These are phyloP conservation scores for Metschnikowia orientalis DNA, from an alignment of 805 yeast genomes.

Conservation along the genomic window DNA sequence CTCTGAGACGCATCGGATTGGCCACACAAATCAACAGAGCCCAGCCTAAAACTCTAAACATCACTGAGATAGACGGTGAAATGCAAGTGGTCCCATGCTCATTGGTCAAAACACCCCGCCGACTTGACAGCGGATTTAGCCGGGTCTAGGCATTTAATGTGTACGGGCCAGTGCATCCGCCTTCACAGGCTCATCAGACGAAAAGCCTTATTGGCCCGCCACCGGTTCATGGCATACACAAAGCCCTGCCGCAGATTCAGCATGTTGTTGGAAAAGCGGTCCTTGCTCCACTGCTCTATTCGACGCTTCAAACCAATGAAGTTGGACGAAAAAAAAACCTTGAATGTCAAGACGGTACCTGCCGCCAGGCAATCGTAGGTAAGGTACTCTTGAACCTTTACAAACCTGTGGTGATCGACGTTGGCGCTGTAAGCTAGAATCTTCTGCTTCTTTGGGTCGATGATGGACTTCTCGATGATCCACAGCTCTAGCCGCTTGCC, in stretches of 20 bases:
- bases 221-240: slow-evolving; percentile 64
- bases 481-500: slow-evolving; percentile 64
- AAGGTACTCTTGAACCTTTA: slow-evolving; percentile 75
- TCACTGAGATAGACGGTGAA: not conserved
- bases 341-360: slow-evolving; percentile 47
- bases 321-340: slow-evolving; percentile 69
- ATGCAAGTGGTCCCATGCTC: too few species aligned
- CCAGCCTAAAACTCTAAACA: not conserved
- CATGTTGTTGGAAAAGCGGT: slow-evolving; percentile 63
- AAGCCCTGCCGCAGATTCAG: slow-evolving; percentile 66
- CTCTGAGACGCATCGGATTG: too few species aligned
- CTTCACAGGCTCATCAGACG: too few species aligned
- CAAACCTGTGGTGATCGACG: slow-evolving; percentile 74
- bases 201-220: too few species aligned
- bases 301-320: slow-evolving; percentile 63
- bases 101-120: too few species aligned
- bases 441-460: slow-evolving; percentile 54
- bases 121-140: too few species aligned
- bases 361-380: slow-evolving; percentile 37
- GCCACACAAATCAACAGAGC: too few species aligned
- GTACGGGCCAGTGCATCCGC: too few species aligned
- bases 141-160: too few species aligned
- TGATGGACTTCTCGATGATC: slow-evolving; percentile 74
- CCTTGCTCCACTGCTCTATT: slow-evolving; percentile 80
- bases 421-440: slow-evolving; percentile 74